Evolutionary conservation across 1,284 basidiomycete genomes (phyloP).

Genomic region (Pterulicium gracile): DNA sequence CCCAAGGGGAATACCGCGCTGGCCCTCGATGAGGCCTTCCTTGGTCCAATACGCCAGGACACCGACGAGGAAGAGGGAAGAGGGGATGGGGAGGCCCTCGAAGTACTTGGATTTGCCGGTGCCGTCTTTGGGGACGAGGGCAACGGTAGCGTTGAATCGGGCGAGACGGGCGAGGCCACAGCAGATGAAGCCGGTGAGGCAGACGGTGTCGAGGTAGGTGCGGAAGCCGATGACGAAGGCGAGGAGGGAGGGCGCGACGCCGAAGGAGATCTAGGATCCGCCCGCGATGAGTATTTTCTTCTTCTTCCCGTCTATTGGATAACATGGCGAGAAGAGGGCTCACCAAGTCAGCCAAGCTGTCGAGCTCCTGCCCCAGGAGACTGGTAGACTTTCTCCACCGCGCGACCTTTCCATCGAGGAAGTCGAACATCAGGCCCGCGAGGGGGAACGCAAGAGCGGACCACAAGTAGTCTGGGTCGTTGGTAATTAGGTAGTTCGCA

Average conservation of each 20-base stretch:
- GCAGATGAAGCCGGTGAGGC: conserved; percentile 88
- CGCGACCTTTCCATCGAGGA: conserved; percentile 96
- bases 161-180: conserved; percentile 94
- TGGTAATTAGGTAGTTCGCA: conserved; percentile 77
- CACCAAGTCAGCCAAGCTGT: conserved; percentile 92
- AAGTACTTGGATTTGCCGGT: conserved; percentile 91
- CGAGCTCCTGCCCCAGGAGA: conserved; percentile 97
- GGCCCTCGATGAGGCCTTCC: conserved; percentile 74
- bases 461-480: conserved; percentile 77
- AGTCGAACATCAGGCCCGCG: conserved; percentile 96
- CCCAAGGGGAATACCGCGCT: conserved; percentile 68
- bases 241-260: conserved; percentile 88
- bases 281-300: no score
- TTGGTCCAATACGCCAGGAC: conserved; percentile 78
- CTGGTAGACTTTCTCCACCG: conserved; percentile 92
- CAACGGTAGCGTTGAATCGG: conserved; percentile 97
- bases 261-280: conserved; percentile 82
- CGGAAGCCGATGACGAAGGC: conserved; percentile 89
- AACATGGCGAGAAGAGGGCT: conserved; percentile 16
- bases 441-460: conserved; percentile 83
- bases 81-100: conserved; percentile 96
- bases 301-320: no score
- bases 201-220: conserved; percentile 80
- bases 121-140: conserved; percentile 82
- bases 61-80: conserved; percentile 74